These are phyloP conservation scores for Cajanus cajan DNA, from an alignment of 306 rosid genomes.

Conservation along the genomic window DNA sequence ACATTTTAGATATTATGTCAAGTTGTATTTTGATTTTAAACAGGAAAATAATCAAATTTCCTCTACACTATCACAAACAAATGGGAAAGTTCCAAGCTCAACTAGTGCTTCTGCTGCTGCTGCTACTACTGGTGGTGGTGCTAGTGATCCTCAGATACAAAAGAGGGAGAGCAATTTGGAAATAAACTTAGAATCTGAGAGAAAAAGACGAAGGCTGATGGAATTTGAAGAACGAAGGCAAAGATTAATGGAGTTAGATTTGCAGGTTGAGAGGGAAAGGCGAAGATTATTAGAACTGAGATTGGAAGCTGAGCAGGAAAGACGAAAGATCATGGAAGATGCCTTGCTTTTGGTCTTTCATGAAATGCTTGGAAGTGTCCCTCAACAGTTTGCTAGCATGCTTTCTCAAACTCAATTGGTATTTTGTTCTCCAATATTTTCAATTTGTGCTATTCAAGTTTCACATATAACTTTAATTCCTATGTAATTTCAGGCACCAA, in stretches of 20 bases:
- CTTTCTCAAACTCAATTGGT: neutral
- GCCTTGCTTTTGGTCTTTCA: neutral
- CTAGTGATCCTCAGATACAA: neutral
- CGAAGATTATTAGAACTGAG: neutral
- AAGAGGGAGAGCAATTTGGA: neutral
- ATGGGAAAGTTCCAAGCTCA: neutral
- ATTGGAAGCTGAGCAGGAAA: neutral
- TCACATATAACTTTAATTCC: neutral
- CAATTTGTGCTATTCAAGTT: neutral
- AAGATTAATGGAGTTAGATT: neutral
- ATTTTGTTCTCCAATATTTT: neutral
- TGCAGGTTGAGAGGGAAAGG: neutral
- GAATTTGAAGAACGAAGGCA: neutral
- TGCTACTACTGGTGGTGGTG: neutral
- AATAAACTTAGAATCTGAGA: neutral
- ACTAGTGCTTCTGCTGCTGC: neutral
- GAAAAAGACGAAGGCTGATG: neutral
- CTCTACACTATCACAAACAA: constrained; percentile 1
- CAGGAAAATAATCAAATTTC: neutral
- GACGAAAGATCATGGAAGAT: neutral
- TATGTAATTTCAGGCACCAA: constrained; percentile 12
- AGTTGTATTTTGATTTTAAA: neutral
- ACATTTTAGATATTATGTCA: neutral
- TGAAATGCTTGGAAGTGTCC: neutral
- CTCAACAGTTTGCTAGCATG: neutral